Evolutionary conservation across 306 rosid species (phyloP), one percentile per base, ranked within the genome.

Genomic region (Quercus agrifolia): DNA sequence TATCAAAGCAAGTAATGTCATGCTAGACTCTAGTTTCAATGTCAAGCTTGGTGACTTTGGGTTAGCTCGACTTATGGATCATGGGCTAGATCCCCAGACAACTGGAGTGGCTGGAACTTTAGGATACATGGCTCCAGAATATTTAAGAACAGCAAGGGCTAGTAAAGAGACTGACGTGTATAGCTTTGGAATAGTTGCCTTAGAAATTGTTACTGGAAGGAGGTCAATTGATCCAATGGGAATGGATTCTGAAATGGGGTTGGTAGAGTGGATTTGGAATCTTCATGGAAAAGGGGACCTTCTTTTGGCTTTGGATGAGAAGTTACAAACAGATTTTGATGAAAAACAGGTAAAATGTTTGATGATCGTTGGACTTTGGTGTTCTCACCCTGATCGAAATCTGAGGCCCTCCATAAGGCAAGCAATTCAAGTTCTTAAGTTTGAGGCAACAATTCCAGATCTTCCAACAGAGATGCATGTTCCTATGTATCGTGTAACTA

Each of bases 221-320:
- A 79, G 73, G 49, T 78, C 79, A 33, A 5, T 38, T 35, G 70
- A 79, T 19, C 54, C 74, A 4, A 59, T 57, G 30, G 69, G 51
- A 38, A 75, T 10, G 6, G 33, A 78, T 35, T 72, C 25, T 1
- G 79, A 78, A 9, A 63, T 63, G 35, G 86, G 88, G 2, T 28
- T 85, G 79, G 59, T 76, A 14, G 77, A 82, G n/a, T 85, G 88
- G 86, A 77, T 82, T 56, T 85, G 86, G 88, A 75, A 85, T 76
- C 83, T 49, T 58, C 79, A 82, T 57, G 86, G 84, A 0, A 82
- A 31, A 58, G 82, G 69, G 30, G 82, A 85, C 2, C 6, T 85
- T 51, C 19, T 21, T 51, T 15, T 58, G 54, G 80, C 77, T 0
- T 41, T 72, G 74, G 86, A 85, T 75, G 84, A 51, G 79, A 85